Conservation (phyloP, 179 eudicot species). For the Sideroxylon spinosum region DNA sequence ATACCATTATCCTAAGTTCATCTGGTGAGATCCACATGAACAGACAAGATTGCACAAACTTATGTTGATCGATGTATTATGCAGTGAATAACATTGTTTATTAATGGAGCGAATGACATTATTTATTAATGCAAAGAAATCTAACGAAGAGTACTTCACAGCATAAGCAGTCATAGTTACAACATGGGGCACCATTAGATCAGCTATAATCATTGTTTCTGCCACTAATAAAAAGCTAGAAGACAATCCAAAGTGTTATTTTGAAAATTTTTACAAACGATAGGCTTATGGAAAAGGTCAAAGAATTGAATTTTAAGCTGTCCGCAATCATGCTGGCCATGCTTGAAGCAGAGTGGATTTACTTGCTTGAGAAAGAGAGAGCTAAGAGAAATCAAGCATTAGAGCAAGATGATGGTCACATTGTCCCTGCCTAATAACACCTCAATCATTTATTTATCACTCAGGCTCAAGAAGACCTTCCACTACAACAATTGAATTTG, state of each 20-base stretch:
- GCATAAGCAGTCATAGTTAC: conserved; percentile 76
- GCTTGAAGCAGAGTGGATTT: conserved; percentile 63
- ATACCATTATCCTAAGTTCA: too few species aligned
- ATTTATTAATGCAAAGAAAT: conserved; percentile 47
- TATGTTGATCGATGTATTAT: too few species aligned
- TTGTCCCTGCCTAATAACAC: conserved; percentile 4
- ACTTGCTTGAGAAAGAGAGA: conserved; percentile 62
- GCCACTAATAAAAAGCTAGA: conserved; percentile 81
- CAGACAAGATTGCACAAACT: too few species aligned
- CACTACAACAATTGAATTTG: neutral
- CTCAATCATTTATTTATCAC: neutral
- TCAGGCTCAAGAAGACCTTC: neutral
- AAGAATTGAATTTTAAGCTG: conserved; percentile 56
- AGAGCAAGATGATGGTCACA: conserved; percentile 5
- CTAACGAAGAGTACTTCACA: conserved; percentile 69
- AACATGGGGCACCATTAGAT: conserved; percentile 88
- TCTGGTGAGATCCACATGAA: too few species aligned
- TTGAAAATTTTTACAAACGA: conserved; percentile 75
- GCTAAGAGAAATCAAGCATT: conserved; percentile 41
- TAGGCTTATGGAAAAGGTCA: conserved; percentile 52
- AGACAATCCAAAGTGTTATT: conserved; percentile 49
- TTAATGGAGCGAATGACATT: conserved; percentile 11
- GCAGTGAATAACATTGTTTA: neutral
- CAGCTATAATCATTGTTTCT: conserved; percentile 62
- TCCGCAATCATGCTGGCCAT: conserved; percentile 44